phyloP scores from a whole-genome alignment of 2,329 filamentous ascomycete species.

The Calonectria pseudoturangicola region DNA sequence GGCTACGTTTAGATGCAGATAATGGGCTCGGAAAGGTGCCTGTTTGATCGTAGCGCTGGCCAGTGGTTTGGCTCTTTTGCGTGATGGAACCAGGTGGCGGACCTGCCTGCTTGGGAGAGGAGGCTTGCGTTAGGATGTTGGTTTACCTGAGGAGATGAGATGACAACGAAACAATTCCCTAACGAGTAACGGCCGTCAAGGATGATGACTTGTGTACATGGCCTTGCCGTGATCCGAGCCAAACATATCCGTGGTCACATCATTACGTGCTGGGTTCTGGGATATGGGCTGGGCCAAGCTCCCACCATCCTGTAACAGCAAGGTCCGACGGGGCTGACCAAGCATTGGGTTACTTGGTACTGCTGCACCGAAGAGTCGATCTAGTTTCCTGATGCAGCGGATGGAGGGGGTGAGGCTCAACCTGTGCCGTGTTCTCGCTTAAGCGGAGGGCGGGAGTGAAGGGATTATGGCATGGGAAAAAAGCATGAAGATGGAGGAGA shows the following conservation, averaged over 20 bases:
- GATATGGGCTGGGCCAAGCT: background rate
- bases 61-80: background rate
- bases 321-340: background rate
- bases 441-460: background rate
- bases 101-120: constrained; percentile 4
- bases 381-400: background rate
- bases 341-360: background rate
- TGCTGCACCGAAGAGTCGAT: background rate
- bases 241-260: background rate
- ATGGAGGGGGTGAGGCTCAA: background rate
- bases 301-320: background rate
- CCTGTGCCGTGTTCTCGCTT: background rate
- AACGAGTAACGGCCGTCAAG: background rate
- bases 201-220: background rate
- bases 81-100: background rate
- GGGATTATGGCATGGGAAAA: background rate
- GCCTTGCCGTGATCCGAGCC: background rate
- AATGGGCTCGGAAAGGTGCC: background rate
- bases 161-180: background rate
- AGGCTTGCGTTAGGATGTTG: background rate
- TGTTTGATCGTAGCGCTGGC: constrained; percentile 5
- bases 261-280: background rate
- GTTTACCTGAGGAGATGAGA: background rate
- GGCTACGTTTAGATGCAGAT: background rate
- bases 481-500: background rate